phyloP scores from a whole-genome alignment of 495 filamentous ascomycete species.

The Delitschia confertaspora region DNA sequence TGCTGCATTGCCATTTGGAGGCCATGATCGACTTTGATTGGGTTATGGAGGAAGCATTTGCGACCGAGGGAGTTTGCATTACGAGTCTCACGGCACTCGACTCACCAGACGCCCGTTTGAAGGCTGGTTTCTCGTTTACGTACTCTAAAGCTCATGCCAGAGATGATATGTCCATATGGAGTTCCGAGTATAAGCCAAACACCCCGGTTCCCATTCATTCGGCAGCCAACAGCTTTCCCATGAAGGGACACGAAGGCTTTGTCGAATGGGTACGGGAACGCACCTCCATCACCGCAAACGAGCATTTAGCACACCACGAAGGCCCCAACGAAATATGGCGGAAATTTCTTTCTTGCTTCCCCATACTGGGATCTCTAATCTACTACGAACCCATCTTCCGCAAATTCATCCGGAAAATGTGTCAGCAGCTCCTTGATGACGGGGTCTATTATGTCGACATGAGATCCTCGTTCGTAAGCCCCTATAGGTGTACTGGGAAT shows the following conservation, averaged over 20 bases:
- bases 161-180: constrained; percentile 48
- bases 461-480: constrained; percentile 48
- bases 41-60: constrained; percentile 59
- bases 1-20: constrained; percentile 82
- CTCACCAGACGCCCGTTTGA: constrained; percentile 39
- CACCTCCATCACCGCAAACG: constrained; percentile 58
- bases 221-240: constrained; percentile 65
- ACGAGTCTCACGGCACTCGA: constrained; percentile 46
- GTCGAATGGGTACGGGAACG: constrained; percentile 66
- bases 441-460: constrained; percentile 75
- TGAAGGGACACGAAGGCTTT: constrained; percentile 61
- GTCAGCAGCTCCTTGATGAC: constrained; percentile 61
- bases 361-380: constrained; percentile 59
- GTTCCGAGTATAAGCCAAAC: constrained; percentile 45
- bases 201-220: constrained; percentile 49
- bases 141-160: constrained; percentile 36
- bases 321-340: constrained; percentile 73
- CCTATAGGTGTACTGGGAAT: constrained; percentile 50
- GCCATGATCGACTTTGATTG: constrained; percentile 84
- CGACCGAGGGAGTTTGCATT: constrained; percentile 68
- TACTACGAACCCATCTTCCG: constrained; percentile 91
- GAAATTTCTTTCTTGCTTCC: constrained; percentile 65
- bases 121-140: constrained; percentile 46
- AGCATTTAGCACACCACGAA: constrained; percentile 69
- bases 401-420: constrained; percentile 56